Percentiles rank a stretch among this genome's conserved stretches.
These are phyloP conservation scores for Fusarium concolor DNA, from an alignment of 2,329 filamentous ascomycete species.

Conservation along the genomic window DNA sequence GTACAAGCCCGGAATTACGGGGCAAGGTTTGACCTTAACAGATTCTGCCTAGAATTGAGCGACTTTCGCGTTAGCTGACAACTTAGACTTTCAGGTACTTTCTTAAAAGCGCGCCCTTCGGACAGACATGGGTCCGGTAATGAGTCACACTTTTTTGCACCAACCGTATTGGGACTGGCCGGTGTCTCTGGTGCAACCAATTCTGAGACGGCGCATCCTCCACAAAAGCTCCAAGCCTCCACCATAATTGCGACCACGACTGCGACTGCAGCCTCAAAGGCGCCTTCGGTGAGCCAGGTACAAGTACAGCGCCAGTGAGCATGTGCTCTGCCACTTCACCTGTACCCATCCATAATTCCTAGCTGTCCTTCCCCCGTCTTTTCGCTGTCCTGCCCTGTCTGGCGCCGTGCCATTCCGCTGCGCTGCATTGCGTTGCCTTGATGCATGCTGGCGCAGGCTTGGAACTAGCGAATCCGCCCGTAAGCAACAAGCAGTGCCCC, in stretches of 20 bases:
- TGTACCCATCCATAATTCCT: too few relatives aligned
- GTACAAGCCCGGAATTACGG: slow-evolving; percentile 41
- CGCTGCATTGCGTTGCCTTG: not conserved
- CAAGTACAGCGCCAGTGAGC: too few relatives aligned
- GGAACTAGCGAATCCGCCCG: slow-evolving; percentile 22
- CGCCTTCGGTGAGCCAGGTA: slow-evolving; percentile 1
- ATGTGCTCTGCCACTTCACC: slow-evolving; percentile 1
- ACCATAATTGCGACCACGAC: slow-evolving; percentile 18
- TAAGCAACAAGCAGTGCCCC: slow-evolving; percentile 35
- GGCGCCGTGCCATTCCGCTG: not conserved
- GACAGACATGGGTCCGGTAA: slow-evolving; percentile 46
- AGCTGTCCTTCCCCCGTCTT: too few relatives aligned
- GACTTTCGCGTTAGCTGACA: slow-evolving; percentile 16
- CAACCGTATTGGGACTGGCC: slow-evolving; percentile 49
- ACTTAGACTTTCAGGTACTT: slow-evolving; percentile 32
- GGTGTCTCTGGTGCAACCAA: slow-evolving; percentile 38
- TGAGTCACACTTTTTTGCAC: slow-evolving; percentile 52
- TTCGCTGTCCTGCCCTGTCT: too few relatives aligned
- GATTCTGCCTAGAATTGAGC: not conserved
- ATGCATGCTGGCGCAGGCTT: slow-evolving; percentile 20
- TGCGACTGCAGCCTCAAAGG: not conserved
- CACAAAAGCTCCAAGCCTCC: slow-evolving; percentile 33
- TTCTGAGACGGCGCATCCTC: slow-evolving; percentile 42
- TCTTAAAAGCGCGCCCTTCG: slow-evolving; percentile 39
- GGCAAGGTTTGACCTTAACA: slow-evolving; percentile 35